These are phyloP conservation scores for Lophiotrema nucula DNA, from an alignment of 495 filamentous ascomycete genomes.

Conservation along the genomic window DNA sequence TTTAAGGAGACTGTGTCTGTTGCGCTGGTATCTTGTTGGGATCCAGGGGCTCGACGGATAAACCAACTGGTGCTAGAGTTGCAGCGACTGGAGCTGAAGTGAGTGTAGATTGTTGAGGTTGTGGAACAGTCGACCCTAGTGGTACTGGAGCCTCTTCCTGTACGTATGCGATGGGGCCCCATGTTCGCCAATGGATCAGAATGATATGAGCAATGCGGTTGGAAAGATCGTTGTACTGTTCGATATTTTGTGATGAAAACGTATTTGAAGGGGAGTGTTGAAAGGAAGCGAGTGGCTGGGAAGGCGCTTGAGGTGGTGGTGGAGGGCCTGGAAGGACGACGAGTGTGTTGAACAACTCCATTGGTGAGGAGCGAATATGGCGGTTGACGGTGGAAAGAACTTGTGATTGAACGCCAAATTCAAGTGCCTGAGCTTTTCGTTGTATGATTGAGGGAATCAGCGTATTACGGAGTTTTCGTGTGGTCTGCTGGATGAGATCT, in stretches of 20 bases:
- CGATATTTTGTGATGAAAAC: conserved; percentile 29
- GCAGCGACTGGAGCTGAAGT: background rate
- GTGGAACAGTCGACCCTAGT: background rate
- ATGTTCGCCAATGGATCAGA: conserved; percentile 83
- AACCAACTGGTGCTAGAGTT: background rate
- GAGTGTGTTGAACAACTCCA: conserved; percentile 39
- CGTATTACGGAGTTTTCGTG: conserved; percentile 22
- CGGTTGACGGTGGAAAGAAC: conserved; percentile 28
- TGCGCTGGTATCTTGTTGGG: background rate
- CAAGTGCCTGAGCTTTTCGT: conserved; percentile 27
- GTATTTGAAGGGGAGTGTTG: conserved; percentile 38
- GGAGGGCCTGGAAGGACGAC: conserved; percentile 21
- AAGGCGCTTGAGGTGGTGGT: conserved; percentile 10
- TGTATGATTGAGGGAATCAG: conserved; percentile 27
- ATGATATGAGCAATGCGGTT: conserved; percentile 75
- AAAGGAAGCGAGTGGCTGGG: conserved; percentile 9
- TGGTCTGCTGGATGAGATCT: conserved; percentile 27
- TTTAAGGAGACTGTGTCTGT: background rate
- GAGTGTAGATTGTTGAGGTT: background rate
- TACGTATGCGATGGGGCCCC: conserved; percentile 67
- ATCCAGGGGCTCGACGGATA: background rate
- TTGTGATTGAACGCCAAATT: conserved; percentile 28
- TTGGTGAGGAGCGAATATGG: conserved; percentile 34
- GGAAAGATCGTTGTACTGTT: conserved; percentile 64
- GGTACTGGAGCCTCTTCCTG: background rate